phyloP scores from a whole-genome alignment of 2,329 filamentous ascomycete genomes.

The Sporothrix brunneoviolacea region DNA sequence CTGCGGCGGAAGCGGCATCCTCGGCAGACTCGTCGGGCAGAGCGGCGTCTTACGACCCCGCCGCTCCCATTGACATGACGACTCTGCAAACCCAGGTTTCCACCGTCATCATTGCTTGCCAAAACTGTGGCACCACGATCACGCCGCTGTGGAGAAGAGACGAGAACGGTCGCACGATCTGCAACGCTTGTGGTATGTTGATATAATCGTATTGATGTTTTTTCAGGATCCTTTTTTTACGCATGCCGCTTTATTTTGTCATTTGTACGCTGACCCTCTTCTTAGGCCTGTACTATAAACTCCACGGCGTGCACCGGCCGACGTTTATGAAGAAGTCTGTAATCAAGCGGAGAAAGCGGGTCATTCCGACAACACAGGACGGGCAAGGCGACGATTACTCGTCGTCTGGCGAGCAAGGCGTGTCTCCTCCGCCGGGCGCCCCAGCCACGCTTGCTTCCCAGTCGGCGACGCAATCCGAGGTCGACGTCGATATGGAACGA shows the following conservation, averaged over 20 bases:
- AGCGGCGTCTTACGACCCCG: constrained; percentile 24
- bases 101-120: constrained; percentile 78
- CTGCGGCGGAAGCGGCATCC: not conserved
- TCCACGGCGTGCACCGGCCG: constrained; percentile 87
- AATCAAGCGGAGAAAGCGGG: constrained; percentile 91
- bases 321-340: constrained; percentile 99
- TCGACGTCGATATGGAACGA: constrained; percentile 32
- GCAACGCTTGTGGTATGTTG: constrained; percentile 86
- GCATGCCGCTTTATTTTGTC: too few relatives aligned
- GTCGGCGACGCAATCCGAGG: not conserved
- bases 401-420: constrained; percentile 38
- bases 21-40: not conserved
- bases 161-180: constrained; percentile 92
- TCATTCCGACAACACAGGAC: constrained; percentile 67
- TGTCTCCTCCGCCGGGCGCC: constrained; percentile 31
- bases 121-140: constrained; percentile 94
- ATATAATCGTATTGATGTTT: constrained; percentile 14
- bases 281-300: constrained; percentile 86
- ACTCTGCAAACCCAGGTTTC: constrained; percentile 43
- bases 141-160: constrained; percentile 94
- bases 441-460: not conserved
- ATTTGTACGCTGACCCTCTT: constrained; percentile 15
- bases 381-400: constrained; percentile 34
- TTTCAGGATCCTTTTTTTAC: not conserved
- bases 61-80: constrained; percentile 43